Conservation (phyloP, 2,329 filamentous ascomycete species). For the Bipolaris bicolor region DNA sequence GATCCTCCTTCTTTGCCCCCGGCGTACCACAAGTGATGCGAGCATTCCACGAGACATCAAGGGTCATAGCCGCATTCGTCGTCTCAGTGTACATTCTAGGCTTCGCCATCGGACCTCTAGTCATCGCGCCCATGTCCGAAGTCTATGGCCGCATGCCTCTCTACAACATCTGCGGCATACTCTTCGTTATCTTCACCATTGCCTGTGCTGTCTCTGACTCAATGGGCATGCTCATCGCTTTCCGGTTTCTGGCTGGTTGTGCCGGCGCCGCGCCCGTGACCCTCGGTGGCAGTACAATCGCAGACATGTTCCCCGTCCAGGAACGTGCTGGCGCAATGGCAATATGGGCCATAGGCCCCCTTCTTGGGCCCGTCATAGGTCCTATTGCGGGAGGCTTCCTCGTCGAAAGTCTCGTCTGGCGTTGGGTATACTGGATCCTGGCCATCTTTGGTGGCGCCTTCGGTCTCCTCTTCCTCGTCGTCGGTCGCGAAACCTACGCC, state of each 20-base stretch:
- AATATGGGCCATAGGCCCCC: slow-evolving; percentile 46
- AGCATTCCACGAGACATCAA: slow-evolving; percentile 40
- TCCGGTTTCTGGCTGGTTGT: slow-evolving; percentile 46
- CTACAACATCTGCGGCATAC: slow-evolving; percentile 51
- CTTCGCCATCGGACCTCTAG: slow-evolving; percentile 47
- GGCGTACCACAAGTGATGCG: slow-evolving; percentile 61
- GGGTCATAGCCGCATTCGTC: slow-evolving; percentile 44
- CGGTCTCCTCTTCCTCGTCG: slow-evolving; percentile 47
- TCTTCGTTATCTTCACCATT: slow-evolving; percentile 60
- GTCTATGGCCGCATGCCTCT: slow-evolving; percentile 42
- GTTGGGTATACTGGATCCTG: slow-evolving; percentile 47
- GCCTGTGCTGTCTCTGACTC: slow-evolving; percentile 46
- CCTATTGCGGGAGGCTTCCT: slow-evolving; percentile 46
- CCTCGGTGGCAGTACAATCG: slow-evolving; percentile 45
- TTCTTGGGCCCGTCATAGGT: slow-evolving; percentile 46
- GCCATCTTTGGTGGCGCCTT: slow-evolving; percentile 45
- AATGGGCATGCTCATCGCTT: slow-evolving; percentile 48
- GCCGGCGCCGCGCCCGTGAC: slow-evolving; percentile 44
- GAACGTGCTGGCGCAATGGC: slow-evolving; percentile 47
- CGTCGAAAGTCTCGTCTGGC: slow-evolving; percentile 41
- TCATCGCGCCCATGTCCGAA: slow-evolving; percentile 48
- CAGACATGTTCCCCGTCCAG: slow-evolving; percentile 45
- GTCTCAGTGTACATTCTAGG: slow-evolving; percentile 50
- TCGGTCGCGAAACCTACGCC: slow-evolving; percentile 57
- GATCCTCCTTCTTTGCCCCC: slow-evolving; percentile 59